Evolutionary conservation across 225 moss, liverwort and hornwort genomes (phyloP), one percentile per base, ranked within the genome.

Genomic region (Takakia lepidozioides): DNA sequence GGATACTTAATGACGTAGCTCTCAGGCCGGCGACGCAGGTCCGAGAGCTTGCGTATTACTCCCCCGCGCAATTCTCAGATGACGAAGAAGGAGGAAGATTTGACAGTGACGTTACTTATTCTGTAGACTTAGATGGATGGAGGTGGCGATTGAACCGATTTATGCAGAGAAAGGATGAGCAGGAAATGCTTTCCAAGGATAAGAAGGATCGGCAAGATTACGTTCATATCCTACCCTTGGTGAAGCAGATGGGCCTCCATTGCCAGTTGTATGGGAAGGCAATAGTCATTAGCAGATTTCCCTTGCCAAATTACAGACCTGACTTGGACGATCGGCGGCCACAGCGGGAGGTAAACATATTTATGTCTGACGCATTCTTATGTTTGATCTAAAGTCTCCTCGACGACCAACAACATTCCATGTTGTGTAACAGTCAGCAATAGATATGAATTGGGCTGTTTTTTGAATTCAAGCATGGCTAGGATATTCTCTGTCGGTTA

Each of bases 241-340:
- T 98, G 51, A 81, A 88, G 66, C 71, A 78, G 52, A 54, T 91
- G 55, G 91, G 85, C 14, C 78, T 98, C 5, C 59, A 91, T 53
- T 49, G 75, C 40, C 85, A 91, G 52, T 27, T 81, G 27, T 98
- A 98, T 39, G 27, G 64, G 2, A 98, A 74, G 55, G 75, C 71
- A 32, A 39, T 98, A 23, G 98, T 98, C 22, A 81, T 91, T 35
- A 98, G 98, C 57, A 98, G 80, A 76, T 66, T 62, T 40, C 91
- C 87, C 13, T 64, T 98, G 65, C 98, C 98, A 23, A 85, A 98
- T 77, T 98, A 98, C 53, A 78, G 98, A 57, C 87, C 98, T 27
- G 98, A 98, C 48, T 71, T 98, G 48, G 98, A 98, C 49, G 75
- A 81, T 0, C 80, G 68, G 53, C 78, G 87, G 6, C 98, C 98